A percentile compares a stretch with the other conserved stretches of the same genome.
These are phyloP conservation scores for Acanthamoeba triangularis DNA, from an alignment of 208 protist genomes.

Conservation along the genomic window DNA sequence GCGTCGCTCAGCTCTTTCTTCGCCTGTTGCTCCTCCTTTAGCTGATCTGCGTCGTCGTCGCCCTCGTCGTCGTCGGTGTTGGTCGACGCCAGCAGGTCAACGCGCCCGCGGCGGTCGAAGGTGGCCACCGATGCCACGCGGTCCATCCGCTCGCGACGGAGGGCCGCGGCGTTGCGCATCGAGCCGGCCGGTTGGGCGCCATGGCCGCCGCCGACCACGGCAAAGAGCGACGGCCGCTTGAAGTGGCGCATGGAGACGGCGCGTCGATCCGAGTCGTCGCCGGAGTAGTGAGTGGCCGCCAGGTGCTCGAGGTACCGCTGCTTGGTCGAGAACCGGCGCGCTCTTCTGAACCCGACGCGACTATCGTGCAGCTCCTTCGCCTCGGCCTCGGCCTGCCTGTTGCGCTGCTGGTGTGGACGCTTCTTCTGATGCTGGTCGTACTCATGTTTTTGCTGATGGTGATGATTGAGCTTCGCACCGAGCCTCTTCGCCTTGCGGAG, in stretches of 20 bases:
- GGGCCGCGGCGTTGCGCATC: background rate
- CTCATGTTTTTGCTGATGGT: too few species aligned
- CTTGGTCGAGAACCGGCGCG: background rate
- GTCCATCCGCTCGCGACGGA: background rate
- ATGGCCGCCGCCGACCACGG: background rate
- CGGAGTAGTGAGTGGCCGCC: background rate
- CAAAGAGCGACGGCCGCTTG: background rate
- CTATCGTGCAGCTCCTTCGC: background rate
- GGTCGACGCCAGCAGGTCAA: too few species aligned
- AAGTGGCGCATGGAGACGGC: background rate
- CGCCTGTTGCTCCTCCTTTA: too few species aligned
- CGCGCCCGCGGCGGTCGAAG: background rate
- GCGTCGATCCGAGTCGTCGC: background rate
- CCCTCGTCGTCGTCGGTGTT: too few species aligned
- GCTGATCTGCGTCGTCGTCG: too few species aligned
- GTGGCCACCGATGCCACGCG: background rate
- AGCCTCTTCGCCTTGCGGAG: too few species aligned
- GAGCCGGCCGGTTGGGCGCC: background rate
- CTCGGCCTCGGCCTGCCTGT: too few species aligned
- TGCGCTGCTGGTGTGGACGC: too few species aligned
- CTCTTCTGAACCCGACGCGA: background rate
- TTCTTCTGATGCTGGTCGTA: too few species aligned
- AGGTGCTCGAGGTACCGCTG: background rate
- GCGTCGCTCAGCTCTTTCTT: too few species aligned
- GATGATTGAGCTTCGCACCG: too few species aligned